phyloP scores from a whole-genome alignment of 2,329 filamentous ascomycete genomes.

The Fonsecaea pugnacius region DNA sequence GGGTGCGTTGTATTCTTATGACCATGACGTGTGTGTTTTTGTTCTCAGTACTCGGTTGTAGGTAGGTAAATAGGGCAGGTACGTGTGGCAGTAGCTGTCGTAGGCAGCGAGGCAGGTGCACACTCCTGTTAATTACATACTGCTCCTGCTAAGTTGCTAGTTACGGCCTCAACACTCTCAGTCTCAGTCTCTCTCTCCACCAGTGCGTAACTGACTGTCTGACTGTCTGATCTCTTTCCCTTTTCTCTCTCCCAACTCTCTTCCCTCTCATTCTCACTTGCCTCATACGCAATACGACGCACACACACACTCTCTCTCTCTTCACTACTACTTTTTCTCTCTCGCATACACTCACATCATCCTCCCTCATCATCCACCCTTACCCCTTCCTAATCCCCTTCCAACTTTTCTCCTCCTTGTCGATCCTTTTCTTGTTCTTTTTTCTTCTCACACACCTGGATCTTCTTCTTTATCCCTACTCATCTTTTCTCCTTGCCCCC shows the following conservation, averaged over 20 bases:
- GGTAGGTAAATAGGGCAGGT: no score
- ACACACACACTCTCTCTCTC: background rate
- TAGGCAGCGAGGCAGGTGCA: no score
- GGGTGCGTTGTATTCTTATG: no score
- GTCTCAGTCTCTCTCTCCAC: no score
- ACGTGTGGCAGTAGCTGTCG: no score
- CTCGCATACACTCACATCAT: background rate
- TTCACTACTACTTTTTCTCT: slow-evolving; percentile 5
- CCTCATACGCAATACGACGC: background rate
- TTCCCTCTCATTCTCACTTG: background rate
- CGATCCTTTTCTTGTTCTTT: slow-evolving; percentile 16
- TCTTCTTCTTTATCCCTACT: slow-evolving; percentile 3
- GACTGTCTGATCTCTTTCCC: slow-evolving; percentile 4
- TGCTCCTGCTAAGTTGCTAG: no score
- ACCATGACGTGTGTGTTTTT: no score
- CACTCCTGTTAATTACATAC: no score
- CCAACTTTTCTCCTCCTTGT: slow-evolving; percentile 5
- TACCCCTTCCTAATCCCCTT: background rate
- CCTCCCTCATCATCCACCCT: slow-evolving; percentile 11
- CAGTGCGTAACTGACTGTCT: background rate
- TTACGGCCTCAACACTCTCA: no score
- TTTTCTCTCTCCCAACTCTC: background rate
- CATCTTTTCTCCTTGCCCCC: slow-evolving; percentile 2
- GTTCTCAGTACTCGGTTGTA: no score
- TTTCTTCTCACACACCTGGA: slow-evolving; percentile 2